Percentiles rank a stretch among this genome's conserved stretches.
Conservation (phyloP, 2,329 filamentous ascomycete species). For the Hymenoscyphus fraxineus region DNA sequence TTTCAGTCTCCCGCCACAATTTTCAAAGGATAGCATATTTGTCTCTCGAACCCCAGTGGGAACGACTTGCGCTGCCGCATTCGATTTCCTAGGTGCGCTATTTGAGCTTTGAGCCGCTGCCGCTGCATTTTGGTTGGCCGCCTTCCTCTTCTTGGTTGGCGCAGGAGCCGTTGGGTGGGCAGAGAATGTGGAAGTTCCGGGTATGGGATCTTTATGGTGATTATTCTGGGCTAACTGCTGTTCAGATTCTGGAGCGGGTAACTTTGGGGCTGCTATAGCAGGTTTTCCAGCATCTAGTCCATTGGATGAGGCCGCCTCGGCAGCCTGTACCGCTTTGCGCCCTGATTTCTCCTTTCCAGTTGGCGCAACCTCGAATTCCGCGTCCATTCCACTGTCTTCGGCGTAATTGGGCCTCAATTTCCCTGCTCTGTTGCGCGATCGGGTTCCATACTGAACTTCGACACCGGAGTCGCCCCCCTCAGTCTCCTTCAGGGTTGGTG, state of each 20-base stretch:
- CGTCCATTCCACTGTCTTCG: constrained; percentile 85
- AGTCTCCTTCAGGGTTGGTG: constrained; percentile 45
- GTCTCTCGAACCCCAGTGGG: constrained; percentile 49
- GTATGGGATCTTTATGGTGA: constrained; percentile 45
- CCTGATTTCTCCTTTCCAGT: constrained; percentile 50
- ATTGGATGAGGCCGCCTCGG: constrained; percentile 22
- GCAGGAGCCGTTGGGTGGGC: constrained; percentile 40
- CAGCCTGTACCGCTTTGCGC: constrained; percentile 52
- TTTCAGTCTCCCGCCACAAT: constrained; percentile 63
- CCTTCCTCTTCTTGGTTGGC: constrained; percentile 81
- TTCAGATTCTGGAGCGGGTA: constrained; percentile 31
- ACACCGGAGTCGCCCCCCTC: constrained; percentile 22
- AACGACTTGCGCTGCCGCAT: constrained; percentile 19
- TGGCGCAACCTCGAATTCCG: constrained; percentile 73
- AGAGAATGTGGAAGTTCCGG: constrained; percentile 57
- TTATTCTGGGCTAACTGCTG: constrained; percentile 29
- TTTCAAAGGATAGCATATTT: constrained; percentile 87
- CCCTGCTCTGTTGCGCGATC: constrained; percentile 82
- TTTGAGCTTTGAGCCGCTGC: constrained; percentile 16
- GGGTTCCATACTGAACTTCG: constrained; percentile 74
- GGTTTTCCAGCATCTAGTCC: constrained; percentile 20
- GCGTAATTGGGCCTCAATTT: constrained; percentile 87
- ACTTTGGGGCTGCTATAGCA: constrained; percentile 39
- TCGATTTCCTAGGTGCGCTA: constrained; percentile 21
- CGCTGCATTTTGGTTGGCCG: constrained; percentile 40